Base-by-base conservation (phyloP, 495 filamentous ascomycete genomes). In the Penicillium malachiteum region DNA sequence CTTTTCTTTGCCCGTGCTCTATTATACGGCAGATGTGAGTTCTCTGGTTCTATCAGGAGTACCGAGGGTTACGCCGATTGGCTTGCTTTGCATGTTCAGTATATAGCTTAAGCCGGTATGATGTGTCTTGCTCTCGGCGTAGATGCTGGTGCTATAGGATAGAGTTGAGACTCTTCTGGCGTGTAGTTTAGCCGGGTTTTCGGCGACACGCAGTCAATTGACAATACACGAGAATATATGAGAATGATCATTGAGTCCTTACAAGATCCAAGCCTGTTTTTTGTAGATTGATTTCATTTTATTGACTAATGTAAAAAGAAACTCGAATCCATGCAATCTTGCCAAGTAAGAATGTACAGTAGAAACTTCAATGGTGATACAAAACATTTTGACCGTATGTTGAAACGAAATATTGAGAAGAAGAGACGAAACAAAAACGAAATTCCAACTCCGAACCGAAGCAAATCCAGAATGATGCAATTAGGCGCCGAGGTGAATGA, bases 311-410 rank as follows among this genome's bases (percentile, higher is more conserved):
- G 21, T 26, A 26, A 26, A n/a, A 26, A 26, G 21, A 26, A 26
- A 26, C 21, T 26, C 21, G 21, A 26, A 26, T 33, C 43, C 21
- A 5, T 44, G 42, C 13, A 32, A 32, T 11, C 43, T 26, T 26
- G 21, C 18, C 43, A 5, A n/a, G 12, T 26, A 12, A 32, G 14
- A 32, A 51, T 58, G 39, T 52, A 58, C 50, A 57, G 30, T 6
- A 41, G 26, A 46, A n/a, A n/a, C n/a, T n/a, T n/a, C n/a, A n/a
- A 60, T 62, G 60, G 50, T 64, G 18, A 49, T 66, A 66, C 63
- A 60, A 50, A 42, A 59, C 50, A 31, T 10, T n/a, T 14, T 10
- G 46, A 26, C 21, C 21, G 21, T 26, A 55, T 60, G 56, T 59
- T 64, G 58, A 50, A 52, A 35, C 26, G 18, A 21, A 49, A 48